These are phyloP conservation scores for Vitis hybrid DNA, from an alignment of 177 flowering plant genomes.

Conservation along the genomic window DNA sequence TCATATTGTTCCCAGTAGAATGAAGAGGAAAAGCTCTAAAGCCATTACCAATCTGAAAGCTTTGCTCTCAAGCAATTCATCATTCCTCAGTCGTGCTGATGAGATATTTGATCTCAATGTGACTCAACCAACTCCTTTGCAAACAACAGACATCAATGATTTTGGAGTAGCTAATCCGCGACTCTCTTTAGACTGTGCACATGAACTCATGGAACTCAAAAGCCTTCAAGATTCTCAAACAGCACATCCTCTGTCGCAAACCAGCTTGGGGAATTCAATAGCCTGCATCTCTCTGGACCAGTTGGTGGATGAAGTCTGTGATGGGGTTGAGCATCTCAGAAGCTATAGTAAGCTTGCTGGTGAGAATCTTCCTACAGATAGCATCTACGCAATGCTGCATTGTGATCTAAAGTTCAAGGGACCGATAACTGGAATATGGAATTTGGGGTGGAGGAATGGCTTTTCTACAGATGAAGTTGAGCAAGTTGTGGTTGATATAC, in stretches of 20 bases:
- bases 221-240: conserved; percentile 24
- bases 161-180: conserved; percentile 12
- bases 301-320: conserved; percentile 50
- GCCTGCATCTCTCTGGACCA: conserved; percentile 29
- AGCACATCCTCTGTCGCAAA: conserved; percentile 20
- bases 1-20: not conserved
- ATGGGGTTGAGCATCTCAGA: conserved; percentile 47
- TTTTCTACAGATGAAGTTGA: conserved; percentile 46
- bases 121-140: conserved; percentile 12
- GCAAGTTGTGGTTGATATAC: conserved; percentile 45
- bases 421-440: conserved; percentile 50
- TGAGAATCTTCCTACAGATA: conserved; percentile 27
- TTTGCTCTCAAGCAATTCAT: conserved; percentile 46
- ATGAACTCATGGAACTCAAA: conserved; percentile 51
- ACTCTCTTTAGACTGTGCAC: conserved; percentile 59
- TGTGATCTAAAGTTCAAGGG: conserved; percentile 49
- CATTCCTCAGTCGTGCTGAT: conserved; percentile 52
- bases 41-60: conserved; percentile 16
- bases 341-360: conserved; percentile 28
- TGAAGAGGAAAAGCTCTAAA: conserved; percentile 10
- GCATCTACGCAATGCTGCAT: conserved; percentile 38
- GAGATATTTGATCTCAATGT: conserved; percentile 44
- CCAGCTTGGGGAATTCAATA: conserved; percentile 1
- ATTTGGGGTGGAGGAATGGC: conserved; percentile 55
- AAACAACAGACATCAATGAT: conserved; percentile 17